Evolutionary conservation across 345 rosid genomes (phyloP), one percentile per base, ranked within the genome.

Genomic region (Pseudoturritis turrita): DNA sequence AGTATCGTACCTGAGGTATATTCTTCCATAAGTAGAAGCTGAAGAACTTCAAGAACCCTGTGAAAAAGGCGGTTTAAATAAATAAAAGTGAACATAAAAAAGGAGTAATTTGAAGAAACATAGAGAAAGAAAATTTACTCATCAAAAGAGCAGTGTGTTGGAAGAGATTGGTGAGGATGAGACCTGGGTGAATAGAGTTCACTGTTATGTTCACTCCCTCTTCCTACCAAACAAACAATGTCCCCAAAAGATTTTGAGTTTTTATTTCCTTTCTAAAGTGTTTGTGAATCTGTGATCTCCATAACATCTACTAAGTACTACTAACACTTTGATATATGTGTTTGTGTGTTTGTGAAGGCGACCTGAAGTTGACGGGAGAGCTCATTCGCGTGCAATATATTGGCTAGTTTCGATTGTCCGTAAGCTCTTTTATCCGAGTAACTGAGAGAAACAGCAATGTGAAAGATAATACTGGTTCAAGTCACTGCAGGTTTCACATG

Each of bases 381-480:
- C 83, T 91, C 96, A 14, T 82, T 89, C 47, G 90, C 88, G 28
- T 91, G 99, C 11, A 95, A 81, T 76, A 95, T 81, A 78, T 87
- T 95, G 15, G 99, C 99, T 58, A 95, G 70, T 59, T 95, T 95
- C 10, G 99, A 95, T 70, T 95, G 97, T 12, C 97, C 99, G 37
- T 95, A 91, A 5, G 99, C 99, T 72, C 77, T 83, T 84, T 89
- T 91, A 72, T 89, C 92, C 41, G 86, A 80, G 66, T 94, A 94
- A 10, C 98, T 94, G 83, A 35, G 44, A 49, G 12, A 41, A 7
- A 44, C 5, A 21, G 23, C 22, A 51, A n/a, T 18, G 17, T 19
- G 26, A 53, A 65, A 64, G 18, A 33, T 26, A 28, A 11, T 15
- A 68, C 19, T 68, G 36, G 46, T 53, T 37, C 26, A 4, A 22